These are phyloP conservation scores for Coniochaeta hoffmannii DNA, from an alignment of 2,329 filamentous ascomycete species.

Conservation along the genomic window DNA sequence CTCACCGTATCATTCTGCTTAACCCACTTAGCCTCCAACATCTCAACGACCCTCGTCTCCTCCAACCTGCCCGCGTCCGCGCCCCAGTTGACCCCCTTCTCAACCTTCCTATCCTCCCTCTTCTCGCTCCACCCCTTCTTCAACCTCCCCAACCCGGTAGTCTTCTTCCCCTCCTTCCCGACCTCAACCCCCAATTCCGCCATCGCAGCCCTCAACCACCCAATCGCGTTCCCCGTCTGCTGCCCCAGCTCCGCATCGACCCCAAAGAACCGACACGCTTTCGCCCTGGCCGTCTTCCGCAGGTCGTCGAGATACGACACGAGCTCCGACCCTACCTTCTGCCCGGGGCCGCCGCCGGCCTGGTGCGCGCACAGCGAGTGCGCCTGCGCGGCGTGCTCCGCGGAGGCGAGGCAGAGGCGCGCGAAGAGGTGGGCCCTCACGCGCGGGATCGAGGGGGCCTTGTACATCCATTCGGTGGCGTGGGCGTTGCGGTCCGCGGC, in stretches of 20 bases:
- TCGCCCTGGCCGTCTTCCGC: conserved; percentile 66
- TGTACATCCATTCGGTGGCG: conserved; percentile 96
- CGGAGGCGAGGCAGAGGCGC: conserved; percentile 76
- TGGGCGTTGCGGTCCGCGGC: conserved; percentile 74
- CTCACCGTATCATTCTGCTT: conserved; percentile 88
- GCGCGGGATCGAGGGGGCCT: conserved; percentile 77
- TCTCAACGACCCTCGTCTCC: conserved; percentile 77
- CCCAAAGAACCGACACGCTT: conserved; percentile 83
- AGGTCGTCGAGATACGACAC: conserved; percentile 71
- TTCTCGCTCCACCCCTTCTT: conserved; percentile 71
- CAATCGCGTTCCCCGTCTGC: conserved; percentile 76
- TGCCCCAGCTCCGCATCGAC: conserved; percentile 81
- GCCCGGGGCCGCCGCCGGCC: conserved; percentile 23
- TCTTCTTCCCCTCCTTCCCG: conserved; percentile 40
- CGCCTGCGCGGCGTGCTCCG: conserved; percentile 78
- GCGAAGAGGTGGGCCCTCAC: conserved; percentile 85
- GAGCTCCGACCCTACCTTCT: conserved; percentile 57
- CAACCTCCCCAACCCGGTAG: conserved; percentile 54
- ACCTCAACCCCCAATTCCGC: conserved; percentile 63
- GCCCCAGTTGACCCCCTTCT: conserved; percentile 68
- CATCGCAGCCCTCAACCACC: conserved; percentile 74
- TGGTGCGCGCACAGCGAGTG: conserved; percentile 36
- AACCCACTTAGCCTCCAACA: conserved; percentile 82
- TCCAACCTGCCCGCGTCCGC: conserved; percentile 78
- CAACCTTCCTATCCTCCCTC: conserved; percentile 70